A percentile compares a stretch with the other conserved stretches of the same genome.
Conservation (phyloP, 2,329 filamentous ascomycete species). For the Calonectria crousiana region DNA sequence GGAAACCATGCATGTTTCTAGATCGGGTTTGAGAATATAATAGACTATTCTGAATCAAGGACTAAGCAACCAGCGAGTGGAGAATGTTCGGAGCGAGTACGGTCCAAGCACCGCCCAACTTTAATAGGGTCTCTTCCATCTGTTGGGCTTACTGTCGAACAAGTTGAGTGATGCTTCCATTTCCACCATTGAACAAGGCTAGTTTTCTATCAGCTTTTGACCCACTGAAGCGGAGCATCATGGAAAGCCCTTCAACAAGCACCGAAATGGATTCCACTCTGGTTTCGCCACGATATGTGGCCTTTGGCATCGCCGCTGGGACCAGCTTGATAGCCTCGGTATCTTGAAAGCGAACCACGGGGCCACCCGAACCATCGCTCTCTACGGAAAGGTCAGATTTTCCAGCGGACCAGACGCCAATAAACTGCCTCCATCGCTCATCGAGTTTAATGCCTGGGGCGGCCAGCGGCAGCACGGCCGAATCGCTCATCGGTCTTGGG, state of each 20-base stretch:
- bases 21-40: background rate
- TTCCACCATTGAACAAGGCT: background rate
- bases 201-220: background rate
- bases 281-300: background rate
- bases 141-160: background rate
- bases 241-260: background rate
- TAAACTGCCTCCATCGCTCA: background rate
- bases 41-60: background rate
- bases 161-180: background rate
- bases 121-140: background rate
- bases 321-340: background rate
- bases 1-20: background rate
- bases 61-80: background rate
- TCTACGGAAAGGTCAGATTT: background rate
- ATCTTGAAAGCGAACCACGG: background rate
- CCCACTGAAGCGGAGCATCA: background rate
- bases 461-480: background rate
- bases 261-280: background rate
- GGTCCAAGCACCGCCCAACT: rapidly evolving
- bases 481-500: background rate
- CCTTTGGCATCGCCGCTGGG: background rate
- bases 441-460: background rate
- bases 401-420: background rate
- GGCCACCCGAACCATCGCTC: background rate
- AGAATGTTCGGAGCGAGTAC: background rate